A percentile compares a stretch with the other conserved stretches of the same genome.
Conservation (phyloP, 495 filamentous ascomycete species). For the Friedmanniomyces endolithicus region DNA sequence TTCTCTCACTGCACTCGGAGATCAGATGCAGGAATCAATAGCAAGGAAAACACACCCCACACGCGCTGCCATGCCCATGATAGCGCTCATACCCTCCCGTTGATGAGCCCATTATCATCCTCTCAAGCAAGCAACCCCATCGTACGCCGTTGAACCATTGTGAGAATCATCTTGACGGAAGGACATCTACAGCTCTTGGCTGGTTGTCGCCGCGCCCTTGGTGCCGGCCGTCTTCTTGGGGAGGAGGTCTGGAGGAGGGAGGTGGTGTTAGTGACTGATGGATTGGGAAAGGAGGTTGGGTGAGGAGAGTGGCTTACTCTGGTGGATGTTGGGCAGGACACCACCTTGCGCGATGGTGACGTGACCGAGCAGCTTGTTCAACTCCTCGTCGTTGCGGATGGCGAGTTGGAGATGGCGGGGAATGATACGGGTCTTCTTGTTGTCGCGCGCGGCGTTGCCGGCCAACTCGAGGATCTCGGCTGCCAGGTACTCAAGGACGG, state of each 20-base stretch:
- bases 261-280: conserved; percentile 36
- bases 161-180: conserved; percentile 31
- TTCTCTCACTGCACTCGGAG: conserved; percentile 3
- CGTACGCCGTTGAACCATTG: conserved; percentile 8
- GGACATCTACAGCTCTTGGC: conserved; percentile 74
- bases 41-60: conserved; percentile 12
- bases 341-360: conserved; percentile 99
- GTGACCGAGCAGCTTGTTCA: conserved; percentile 99
- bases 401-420: conserved; percentile 98
- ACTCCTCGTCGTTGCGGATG: conserved; percentile 96
- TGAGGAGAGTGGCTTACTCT: conserved; percentile 56
- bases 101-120: conserved; percentile 19
- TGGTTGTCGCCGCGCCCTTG: conserved; percentile 78
- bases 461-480: conserved; percentile 98
- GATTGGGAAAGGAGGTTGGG: not conserved
- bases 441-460: conserved; percentile 96
- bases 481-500: conserved; percentile 95
- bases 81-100: conserved; percentile 17
- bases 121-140: conserved; percentile 8
- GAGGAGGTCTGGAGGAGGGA: conserved; percentile 60
- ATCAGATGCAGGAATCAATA: conserved; percentile 8
- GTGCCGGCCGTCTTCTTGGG: conserved; percentile 78
- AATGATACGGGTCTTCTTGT: conserved; percentile 99
- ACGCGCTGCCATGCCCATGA: not conserved
- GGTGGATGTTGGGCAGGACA: conserved; percentile 97